These are phyloP conservation scores for Pugionium dolabratum DNA, from an alignment of 345 rosid genomes.

Conservation along the genomic window DNA sequence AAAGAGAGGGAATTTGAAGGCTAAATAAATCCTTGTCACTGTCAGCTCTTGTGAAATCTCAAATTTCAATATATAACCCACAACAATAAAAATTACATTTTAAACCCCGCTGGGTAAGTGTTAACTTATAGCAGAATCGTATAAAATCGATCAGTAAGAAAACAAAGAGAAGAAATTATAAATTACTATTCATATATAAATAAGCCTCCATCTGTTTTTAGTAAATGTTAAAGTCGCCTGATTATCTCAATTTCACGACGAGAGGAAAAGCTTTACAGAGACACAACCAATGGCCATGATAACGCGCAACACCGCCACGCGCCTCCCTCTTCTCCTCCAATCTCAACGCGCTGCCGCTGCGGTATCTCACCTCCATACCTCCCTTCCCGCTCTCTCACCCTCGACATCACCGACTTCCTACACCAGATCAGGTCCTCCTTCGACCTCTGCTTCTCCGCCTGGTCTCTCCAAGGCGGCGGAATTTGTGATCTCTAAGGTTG, in stretches of 20 bases:
- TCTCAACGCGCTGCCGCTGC: slow-evolving; percentile 57
- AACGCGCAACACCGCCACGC: slow-evolving; percentile 59
- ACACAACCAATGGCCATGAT: slow-evolving; percentile 60
- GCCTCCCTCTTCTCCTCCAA: slow-evolving; percentile 62
- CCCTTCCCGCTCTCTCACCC: slow-evolving; percentile 49
- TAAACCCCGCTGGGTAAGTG: not conserved
- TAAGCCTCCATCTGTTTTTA: slow-evolving; percentile 5
- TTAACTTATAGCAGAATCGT: not conserved
- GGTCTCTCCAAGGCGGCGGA: slow-evolving; percentile 88
- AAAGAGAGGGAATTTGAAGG: slow-evolving; percentile 39
- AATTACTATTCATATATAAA: not conserved
- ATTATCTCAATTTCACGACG: slow-evolving; percentile 33
- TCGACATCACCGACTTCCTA: slow-evolving; percentile 62
- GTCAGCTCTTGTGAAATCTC: too few relatives aligned
- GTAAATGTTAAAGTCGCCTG: slow-evolving; percentile 29
- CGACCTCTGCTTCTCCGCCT: slow-evolving; percentile 49
- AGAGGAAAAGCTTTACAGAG: not conserved
- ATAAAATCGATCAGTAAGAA: not conserved
- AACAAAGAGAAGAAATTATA: not conserved
- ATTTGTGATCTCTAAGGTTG: slow-evolving; percentile 90
- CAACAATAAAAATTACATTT: not conserved
- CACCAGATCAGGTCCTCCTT: slow-evolving; percentile 60
- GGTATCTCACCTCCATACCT: slow-evolving; percentile 52
- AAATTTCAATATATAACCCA: too few relatives aligned
- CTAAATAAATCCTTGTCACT: not conserved